Percentiles rank a stretch among this genome's conserved stretches.
phyloP scores from a whole-genome alignment of 2,329 filamentous ascomycete species.

The Aspergillus texensis region DNA sequence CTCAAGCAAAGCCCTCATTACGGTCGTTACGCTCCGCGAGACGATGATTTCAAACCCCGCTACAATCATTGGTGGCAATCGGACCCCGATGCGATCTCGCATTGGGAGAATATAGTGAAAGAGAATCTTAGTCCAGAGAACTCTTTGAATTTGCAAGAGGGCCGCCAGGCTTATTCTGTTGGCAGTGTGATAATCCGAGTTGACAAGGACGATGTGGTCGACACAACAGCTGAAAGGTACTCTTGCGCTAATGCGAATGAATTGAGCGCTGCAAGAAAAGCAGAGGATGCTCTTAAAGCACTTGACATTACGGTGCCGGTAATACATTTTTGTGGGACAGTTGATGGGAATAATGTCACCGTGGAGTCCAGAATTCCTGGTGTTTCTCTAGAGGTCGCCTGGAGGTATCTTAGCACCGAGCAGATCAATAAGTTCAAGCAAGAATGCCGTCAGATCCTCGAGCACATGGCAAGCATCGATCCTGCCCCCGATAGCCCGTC shows the following conservation, averaged over 20 bases:
- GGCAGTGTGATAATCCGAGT: conserved; percentile 43
- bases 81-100: conserved; percentile 32
- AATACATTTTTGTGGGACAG: conserved; percentile 40
- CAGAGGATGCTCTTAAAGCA: conserved; percentile 35
- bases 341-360: conserved; percentile 43
- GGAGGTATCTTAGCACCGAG: conserved; percentile 37
- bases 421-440: conserved; percentile 39
- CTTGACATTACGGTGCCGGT: conserved; percentile 38
- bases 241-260: conserved; percentile 43
- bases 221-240: conserved; percentile 32
- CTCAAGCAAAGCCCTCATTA: conserved; percentile 35
- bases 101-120: conserved; percentile 40
- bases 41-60: conserved; percentile 40
- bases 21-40: conserved; percentile 37
- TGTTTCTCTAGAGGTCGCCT: conserved; percentile 43
- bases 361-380: conserved; percentile 45
- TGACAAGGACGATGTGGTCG: conserved; percentile 32
- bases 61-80: conserved; percentile 36
- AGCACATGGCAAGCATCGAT: conserved; percentile 31
- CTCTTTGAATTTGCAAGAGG: conserved; percentile 32
- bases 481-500: conserved; percentile 31
- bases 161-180: conserved; percentile 37
- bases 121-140: conserved; percentile 36
- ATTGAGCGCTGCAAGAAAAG: conserved; percentile 37
- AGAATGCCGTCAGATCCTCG: conserved; percentile 40